phyloP scores from a whole-genome alignment of 2,329 filamentous ascomycete species.

The Sporothrix pallida region DNA sequence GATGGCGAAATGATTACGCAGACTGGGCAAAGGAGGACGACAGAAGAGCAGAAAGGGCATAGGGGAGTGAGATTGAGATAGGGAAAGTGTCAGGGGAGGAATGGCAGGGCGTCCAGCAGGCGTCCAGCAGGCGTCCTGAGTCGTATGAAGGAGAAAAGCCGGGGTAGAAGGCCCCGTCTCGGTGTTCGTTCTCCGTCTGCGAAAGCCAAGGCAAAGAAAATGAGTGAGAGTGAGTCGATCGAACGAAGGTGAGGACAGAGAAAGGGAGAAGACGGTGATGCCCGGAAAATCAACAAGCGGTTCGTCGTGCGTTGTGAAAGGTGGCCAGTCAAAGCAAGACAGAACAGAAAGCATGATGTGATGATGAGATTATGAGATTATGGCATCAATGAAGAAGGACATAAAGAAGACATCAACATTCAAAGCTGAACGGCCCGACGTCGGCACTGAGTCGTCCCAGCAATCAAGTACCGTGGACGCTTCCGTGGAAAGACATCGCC shows the following conservation, averaged over 20 bases:
- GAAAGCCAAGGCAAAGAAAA: neutral
- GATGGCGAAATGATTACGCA: constrained; percentile 1
- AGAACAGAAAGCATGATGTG: neutral
- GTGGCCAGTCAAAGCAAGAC: neutral
- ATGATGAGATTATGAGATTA: neutral
- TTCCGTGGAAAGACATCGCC: neutral
- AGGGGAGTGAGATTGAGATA: neutral
- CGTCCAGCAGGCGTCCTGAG: neutral
- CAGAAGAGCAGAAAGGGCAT: neutral
- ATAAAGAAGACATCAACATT: neutral
- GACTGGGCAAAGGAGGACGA: neutral
- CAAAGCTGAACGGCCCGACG: neutral
- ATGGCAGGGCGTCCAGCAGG: neutral
- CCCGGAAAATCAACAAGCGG: constrained; percentile 23
- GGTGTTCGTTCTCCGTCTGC: constrained; percentile 20
- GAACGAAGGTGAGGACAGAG: neutral
- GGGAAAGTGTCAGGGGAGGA: too few relatives aligned
- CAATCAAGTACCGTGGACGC: neutral
- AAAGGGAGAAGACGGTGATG: neutral
- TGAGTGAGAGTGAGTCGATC: constrained; percentile 16
- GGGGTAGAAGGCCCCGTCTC: constrained; percentile 4
- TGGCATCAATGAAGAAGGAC: neutral
- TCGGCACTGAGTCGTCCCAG: neutral
- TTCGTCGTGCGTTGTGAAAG: too few relatives aligned
- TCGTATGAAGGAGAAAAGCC: neutral